A percentile compares a stretch with the other conserved stretches of the same genome.
These are phyloP conservation scores for Colletotrichum liriopes DNA, from an alignment of 2,329 filamentous ascomycete genomes.

Conservation along the genomic window DNA sequence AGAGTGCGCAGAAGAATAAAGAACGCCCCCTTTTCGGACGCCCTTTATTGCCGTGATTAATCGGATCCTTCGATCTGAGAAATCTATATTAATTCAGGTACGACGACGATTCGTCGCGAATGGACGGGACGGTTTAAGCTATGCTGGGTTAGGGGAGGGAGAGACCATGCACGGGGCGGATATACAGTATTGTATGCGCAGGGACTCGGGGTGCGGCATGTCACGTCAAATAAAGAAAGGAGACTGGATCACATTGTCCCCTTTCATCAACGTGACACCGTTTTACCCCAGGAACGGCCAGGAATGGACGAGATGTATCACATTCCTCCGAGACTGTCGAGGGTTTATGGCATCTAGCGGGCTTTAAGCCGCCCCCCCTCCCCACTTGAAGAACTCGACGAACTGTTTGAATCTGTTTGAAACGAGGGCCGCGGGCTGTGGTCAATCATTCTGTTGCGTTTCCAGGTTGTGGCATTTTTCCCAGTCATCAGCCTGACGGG, in stretches of 20 bases:
- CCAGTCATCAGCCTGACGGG: background rate
- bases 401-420: constrained; percentile 38
- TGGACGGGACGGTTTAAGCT: constrained; percentile 18
- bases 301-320: background rate
- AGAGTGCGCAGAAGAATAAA: background rate
- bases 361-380: background rate
- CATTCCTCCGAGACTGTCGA: constrained; percentile 1
- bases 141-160: constrained; percentile 8
- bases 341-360: background rate
- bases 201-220: constrained; percentile 15
- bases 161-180: background rate
- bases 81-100: constrained; percentile 7
- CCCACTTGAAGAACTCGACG: constrained; percentile 15
- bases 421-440: constrained; percentile 16
- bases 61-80: background rate
- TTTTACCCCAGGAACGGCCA: constrained; percentile 2
- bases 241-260: background rate
- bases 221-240: constrained; percentile 10
- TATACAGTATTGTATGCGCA: background rate
- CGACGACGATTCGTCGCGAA: constrained; percentile 6
- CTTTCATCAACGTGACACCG: constrained; percentile 32
- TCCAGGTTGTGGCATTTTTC: background rate
- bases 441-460: constrained; percentile 2
- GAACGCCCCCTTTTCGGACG: background rate
- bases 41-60: constrained; percentile 5